phyloP scores from a whole-genome alignment of 805 yeast species.

The Brettanomyces anomalus region DNA sequence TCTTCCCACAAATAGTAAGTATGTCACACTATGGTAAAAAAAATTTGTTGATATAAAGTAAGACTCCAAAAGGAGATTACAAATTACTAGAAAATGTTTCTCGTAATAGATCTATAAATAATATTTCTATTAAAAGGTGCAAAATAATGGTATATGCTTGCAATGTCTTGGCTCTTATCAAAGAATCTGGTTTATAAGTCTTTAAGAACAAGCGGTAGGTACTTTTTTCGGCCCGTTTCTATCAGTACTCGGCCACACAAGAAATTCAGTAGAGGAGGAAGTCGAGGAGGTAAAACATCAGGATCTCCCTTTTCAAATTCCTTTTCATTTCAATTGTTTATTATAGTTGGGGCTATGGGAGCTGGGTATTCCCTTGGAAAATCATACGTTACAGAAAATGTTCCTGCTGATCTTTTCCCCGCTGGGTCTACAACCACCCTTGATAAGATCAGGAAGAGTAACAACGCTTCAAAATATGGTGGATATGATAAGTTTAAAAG shows the following conservation, averaged over 20 bases:
- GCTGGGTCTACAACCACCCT: constrained; percentile 16
- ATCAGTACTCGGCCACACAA: not conserved
- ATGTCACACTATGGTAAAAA: no score
- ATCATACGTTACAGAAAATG: constrained; percentile 13
- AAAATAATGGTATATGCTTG: no score
- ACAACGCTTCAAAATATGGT: constrained; percentile 9
- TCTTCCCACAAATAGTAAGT: no score
- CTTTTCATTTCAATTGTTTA: constrained; percentile 19
- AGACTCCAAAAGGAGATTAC: no score
- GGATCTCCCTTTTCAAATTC: constrained; percentile 13
- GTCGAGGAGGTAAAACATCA: not conserved
- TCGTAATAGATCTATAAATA: no score
- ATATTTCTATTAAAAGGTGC: no score
- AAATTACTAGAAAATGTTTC: no score
- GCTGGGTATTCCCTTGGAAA: constrained; percentile 26
- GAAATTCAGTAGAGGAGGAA: not conserved
- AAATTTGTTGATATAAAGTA: no score
- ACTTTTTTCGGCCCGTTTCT: no score
- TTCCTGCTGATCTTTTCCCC: constrained; percentile 24
- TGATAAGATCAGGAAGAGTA: constrained; percentile 12
- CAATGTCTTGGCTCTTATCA: no score
- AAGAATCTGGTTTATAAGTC: no score
- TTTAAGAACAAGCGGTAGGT: no score
- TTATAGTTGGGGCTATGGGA: constrained; percentile 25
- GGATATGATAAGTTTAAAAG: constrained; percentile 19